Evolutionary conservation across 345 rosid species (phyloP).

Genomic region (Clarkia xantiana): DNA sequence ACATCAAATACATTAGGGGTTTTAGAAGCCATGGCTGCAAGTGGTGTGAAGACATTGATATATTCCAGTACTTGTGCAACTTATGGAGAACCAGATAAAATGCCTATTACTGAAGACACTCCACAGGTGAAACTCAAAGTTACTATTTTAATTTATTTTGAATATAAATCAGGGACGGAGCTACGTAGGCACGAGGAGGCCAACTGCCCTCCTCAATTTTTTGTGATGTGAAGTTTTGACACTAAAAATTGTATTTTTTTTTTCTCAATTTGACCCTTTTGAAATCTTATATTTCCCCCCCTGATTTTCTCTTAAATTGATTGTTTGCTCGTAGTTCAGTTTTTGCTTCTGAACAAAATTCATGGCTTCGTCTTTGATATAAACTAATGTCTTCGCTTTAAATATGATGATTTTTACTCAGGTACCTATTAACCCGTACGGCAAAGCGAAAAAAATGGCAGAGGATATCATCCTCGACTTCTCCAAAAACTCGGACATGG

Average conservation of each 20-base stretch:
- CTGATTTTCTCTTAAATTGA: too few relatives aligned
- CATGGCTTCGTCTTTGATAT: too few relatives aligned
- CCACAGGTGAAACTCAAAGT: slow-evolving; percentile 41
- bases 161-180: too few relatives aligned
- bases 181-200: too few relatives aligned
- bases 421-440: slow-evolving; percentile 92
- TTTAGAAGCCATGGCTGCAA: slow-evolving; percentile 72
- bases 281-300: too few relatives aligned
- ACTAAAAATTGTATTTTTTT: too few relatives aligned
- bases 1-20: slow-evolving; percentile 90
- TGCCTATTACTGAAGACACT: slow-evolving; percentile 89
- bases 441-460: slow-evolving; percentile 98
- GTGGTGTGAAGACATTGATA: slow-evolving; percentile 73
- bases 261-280: too few relatives aligned
- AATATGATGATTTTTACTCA: slow-evolving; percentile 9
- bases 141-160: not conserved
- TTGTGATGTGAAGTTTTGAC: too few relatives aligned
- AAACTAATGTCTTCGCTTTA: not conserved
- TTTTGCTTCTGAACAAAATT: too few relatives aligned
- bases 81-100: slow-evolving; percentile 90
- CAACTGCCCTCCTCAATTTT: too few relatives aligned
- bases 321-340: too few relatives aligned
- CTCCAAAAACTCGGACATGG: slow-evolving; percentile 79
- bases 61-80: slow-evolving; percentile 99
- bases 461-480: slow-evolving; percentile 92